Evolutionary conservation across 495 filamentous ascomycete species (phyloP).

Genomic region (Penicillium waksmanii): DNA sequence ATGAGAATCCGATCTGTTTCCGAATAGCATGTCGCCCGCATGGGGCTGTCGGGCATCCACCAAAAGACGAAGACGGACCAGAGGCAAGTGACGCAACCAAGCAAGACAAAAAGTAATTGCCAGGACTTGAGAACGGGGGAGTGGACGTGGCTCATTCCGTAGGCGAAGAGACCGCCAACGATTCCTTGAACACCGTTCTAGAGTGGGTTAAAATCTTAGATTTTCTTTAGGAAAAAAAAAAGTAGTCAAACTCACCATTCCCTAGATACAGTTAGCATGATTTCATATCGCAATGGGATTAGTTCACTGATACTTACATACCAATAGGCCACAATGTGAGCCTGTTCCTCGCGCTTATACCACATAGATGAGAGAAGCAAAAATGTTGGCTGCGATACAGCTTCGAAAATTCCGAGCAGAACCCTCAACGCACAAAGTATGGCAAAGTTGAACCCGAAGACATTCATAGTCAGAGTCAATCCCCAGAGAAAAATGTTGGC

Average conservation of each 20-base stretch:
- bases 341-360: slow-evolving; percentile 65
- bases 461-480: slow-evolving; percentile 47
- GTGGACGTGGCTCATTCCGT: slow-evolving; percentile 33
- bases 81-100: slow-evolving; percentile 52
- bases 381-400: slow-evolving; percentile 52
- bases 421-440: slow-evolving; percentile 53
- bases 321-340: slow-evolving; percentile 60
- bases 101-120: slow-evolving; percentile 59
- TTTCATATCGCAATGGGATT: background rate
- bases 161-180: slow-evolving; percentile 51
- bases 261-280: background rate
- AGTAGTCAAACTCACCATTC: background rate
- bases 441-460: slow-evolving; percentile 52
- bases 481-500: slow-evolving; percentile 61
- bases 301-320: slow-evolving; percentile 28
- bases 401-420: slow-evolving; percentile 64
- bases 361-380: slow-evolving; percentile 63
- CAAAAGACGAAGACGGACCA: slow-evolving; percentile 45
- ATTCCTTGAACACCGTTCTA: slow-evolving; percentile 52
- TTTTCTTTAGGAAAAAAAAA: too few relatives aligned
- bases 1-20: slow-evolving; percentile 46
- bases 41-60: slow-evolving; percentile 48
- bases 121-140: slow-evolving; percentile 45
- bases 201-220: background rate
- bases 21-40: slow-evolving; percentile 43